These are phyloP conservation scores for Trichophyton rubrum DNA, from an alignment of 2,329 filamentous ascomycete species.

Conservation along the genomic window DNA sequence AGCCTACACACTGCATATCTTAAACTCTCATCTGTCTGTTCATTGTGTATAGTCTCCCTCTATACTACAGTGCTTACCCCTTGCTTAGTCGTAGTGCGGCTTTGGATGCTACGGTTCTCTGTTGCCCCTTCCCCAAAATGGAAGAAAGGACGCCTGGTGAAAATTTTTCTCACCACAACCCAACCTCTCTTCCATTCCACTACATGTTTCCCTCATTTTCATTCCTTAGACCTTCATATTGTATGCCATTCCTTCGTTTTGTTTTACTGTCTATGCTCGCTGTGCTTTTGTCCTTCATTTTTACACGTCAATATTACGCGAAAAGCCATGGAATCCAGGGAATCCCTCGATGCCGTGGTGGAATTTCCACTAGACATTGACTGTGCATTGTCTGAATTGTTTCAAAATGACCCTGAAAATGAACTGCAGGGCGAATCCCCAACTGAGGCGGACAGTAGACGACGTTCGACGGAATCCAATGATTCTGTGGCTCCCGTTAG, in stretches of 20 bases:
- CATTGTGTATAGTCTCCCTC: neutral
- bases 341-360: neutral
- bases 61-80: neutral
- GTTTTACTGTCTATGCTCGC: neutral
- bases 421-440: conserved; percentile 3
- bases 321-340: neutral
- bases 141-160: neutral
- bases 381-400: neutral
- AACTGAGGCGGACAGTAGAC: neutral
- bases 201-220: neutral
- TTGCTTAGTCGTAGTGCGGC: conserved; percentile 2
- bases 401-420: conserved; percentile 3
- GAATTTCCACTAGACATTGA: conserved; percentile 6
- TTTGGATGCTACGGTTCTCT: conserved; percentile 5
- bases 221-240: conserved; percentile 1
- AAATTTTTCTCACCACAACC: neutral
- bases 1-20: neutral
- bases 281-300: neutral
- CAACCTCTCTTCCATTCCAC: neutral
- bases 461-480: neutral
- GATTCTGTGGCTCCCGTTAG: neutral
- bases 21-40: neutral
- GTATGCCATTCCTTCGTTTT: conserved; percentile 2
- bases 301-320: neutral
- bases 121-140: conserved; percentile 11